Conservation (phyloP, 257 asterid genomes). For the Oldenlandia corymbosa region DNA sequence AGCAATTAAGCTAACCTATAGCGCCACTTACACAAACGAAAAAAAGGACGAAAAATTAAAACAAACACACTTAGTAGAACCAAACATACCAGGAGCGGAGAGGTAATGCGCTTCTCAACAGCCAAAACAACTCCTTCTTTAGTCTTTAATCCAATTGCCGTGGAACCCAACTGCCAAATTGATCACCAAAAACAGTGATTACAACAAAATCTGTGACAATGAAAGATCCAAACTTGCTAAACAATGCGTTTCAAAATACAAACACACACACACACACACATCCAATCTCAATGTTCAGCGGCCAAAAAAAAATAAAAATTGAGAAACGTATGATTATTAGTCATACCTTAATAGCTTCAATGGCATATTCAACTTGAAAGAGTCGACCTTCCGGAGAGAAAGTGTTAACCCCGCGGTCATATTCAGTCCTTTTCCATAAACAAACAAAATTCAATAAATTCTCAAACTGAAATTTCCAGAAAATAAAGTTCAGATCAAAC, state of each 20-base stretch:
- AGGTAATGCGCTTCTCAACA: conserved; percentile 88
- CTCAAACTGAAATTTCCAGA: too few relatives aligned
- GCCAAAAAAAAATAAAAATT: not conserved
- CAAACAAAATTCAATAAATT: not conserved
- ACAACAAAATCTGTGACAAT: not conserved
- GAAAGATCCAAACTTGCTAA: not conserved
- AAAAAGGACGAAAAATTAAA: too few relatives aligned
- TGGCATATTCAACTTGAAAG: conserved; percentile 90
- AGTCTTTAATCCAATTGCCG: conserved; percentile 87
- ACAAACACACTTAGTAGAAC: not conserved
- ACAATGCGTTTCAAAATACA: not conserved
- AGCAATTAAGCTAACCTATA: not conserved
- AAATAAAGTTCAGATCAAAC: conserved; percentile 19
- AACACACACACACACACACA: not conserved
- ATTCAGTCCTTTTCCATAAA: conserved; percentile 57
- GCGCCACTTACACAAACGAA: too few relatives aligned
- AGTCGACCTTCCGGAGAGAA: conserved; percentile 93
- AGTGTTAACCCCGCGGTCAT: conserved; percentile 91
- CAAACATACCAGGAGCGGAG: conserved; percentile 67
- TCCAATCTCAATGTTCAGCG: not conserved
- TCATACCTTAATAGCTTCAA: conserved; percentile 92
- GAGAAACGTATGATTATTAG: too few relatives aligned
- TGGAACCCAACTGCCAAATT: conserved; percentile 77
- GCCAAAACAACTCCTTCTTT: conserved; percentile 92
- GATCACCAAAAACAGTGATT: too few relatives aligned